Percentiles rank a stretch among this genome's conserved stretches.
These are phyloP conservation scores for Teunomyces barrocoloradensis DNA, from an alignment of 805 yeast species.

Conservation along the genomic window DNA sequence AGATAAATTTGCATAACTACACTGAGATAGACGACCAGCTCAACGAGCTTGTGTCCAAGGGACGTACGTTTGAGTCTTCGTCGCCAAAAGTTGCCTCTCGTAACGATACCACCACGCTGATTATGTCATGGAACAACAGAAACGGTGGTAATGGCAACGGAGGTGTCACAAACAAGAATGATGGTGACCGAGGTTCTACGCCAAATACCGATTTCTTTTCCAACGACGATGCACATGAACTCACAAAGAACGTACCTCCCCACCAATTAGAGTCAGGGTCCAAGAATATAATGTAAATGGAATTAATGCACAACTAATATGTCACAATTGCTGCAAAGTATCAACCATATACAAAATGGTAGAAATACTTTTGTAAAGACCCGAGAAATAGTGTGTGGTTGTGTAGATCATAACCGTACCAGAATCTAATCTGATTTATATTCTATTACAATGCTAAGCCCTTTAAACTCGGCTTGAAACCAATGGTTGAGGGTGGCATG, in stretches of 20 bases:
- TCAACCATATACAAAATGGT: not conserved
- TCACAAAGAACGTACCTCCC: not conserved
- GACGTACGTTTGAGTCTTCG: constrained; percentile 19
- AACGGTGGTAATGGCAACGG: not conserved
- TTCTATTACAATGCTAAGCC: too few species aligned
- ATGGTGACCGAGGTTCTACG: constrained; percentile 18
- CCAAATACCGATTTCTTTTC: constrained; percentile 27
- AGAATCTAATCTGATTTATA: too few species aligned
- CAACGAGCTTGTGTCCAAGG: constrained; percentile 15
- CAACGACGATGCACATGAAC: constrained; percentile 15
- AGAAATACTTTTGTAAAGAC: too few species aligned
- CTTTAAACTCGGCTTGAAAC: too few species aligned
- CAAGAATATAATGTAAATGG: not conserved
- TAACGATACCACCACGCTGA: constrained; percentile 35
- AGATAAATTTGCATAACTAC: constrained; percentile 10
- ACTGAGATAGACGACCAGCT: constrained; percentile 20
- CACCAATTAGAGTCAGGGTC: not conserved
- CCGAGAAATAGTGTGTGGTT: too few species aligned
- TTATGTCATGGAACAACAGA: constrained; percentile 21
- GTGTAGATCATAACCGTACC: too few species aligned
- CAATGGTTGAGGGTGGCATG: too few species aligned
- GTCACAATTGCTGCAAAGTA: not conserved
- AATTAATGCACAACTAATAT: not conserved
- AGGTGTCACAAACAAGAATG: constrained; percentile 1
- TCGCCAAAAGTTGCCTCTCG: constrained; percentile 34